Base-by-base conservation (phyloP, 2,329 filamentous ascomycete species). In the Stemphylium beticola region DNA sequence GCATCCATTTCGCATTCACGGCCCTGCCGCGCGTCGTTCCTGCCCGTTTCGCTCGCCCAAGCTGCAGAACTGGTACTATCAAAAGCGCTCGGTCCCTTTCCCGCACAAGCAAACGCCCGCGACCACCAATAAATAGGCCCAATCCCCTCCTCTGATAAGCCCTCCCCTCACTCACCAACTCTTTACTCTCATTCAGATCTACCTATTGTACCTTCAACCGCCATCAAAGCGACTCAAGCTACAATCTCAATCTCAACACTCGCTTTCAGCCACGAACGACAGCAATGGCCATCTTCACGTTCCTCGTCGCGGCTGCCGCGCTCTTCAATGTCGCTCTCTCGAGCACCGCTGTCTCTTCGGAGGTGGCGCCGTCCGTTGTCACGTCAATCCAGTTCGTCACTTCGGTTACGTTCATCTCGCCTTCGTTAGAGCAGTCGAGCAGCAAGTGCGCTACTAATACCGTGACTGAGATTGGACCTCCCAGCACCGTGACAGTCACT, bases 231-330 rank as follows among this genome's bases (percentile, higher is more conserved):
- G 24, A 18, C 31, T 18, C 31, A 55, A 46, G 29, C 52, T 31
- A 45, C 22, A 44, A 41, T 29, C 29, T 56, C 24, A 12, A 40
- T 36, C 29, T 40, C 37, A 49, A 37, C 53, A 45, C 31, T 45
- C 39, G n/a, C 33, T 51, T 32, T 24, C 24, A 31, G 14, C 12
- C 22, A 41, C 20, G n/a, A 51, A 18, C n/a, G 33, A 18, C 9
- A 26, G 15, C 41, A 50, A 60, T 60, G 57, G 36, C 29, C 17
- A 34, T 36, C 31, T 46, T 58, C 54, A 58, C 40, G 39, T 29
- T 17, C 4, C 7, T 55, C 29, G 4, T 55, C 46, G 54, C 50
- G 22, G 26, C 46, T 12, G 32, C 33, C 11, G 54, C 47, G 0
- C 40, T 60, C 32, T 20, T 57, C 54, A 60, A 52, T 4, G 36